Conservation (phyloP, 192 early-diverging fungal species). For the Coemansia sp. region DNA sequence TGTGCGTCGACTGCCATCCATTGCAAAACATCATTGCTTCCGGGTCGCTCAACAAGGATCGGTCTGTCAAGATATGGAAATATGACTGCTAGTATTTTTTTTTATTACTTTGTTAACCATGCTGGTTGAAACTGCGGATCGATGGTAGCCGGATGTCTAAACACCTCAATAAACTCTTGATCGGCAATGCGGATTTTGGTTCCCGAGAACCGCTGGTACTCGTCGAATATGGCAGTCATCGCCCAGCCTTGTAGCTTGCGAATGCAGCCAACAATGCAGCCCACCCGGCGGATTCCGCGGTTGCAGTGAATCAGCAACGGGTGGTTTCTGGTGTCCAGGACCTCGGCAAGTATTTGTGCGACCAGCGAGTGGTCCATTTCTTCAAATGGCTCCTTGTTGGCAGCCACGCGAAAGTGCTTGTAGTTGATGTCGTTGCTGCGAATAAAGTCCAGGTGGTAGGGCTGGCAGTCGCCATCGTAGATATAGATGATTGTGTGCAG, state of each 20-base stretch:
- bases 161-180: constrained; percentile 77
- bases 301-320: constrained; percentile 89
- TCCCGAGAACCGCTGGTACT: constrained; percentile 92
- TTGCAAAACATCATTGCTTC: constrained; percentile 93
- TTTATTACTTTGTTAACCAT: constrained; percentile 20
- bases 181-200: constrained; percentile 85
- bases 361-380: constrained; percentile 41
- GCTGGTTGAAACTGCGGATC: constrained; percentile 22
- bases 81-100: constrained; percentile 31
- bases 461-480: constrained; percentile 70
- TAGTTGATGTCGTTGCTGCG: constrained; percentile 68
- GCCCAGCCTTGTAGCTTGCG: constrained; percentile 95
- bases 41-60: constrained; percentile 87
- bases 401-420: constrained; percentile 76
- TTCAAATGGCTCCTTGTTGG: constrained; percentile 73
- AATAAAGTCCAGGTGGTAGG: constrained; percentile 69
- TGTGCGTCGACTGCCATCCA: constrained; percentile 93
- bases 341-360: constrained; percentile 28
- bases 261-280: constrained; percentile 90
- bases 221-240: constrained; percentile 95
- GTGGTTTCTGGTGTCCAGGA: constrained; percentile 48
- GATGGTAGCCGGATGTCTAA: constrained; percentile 24
- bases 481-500: constrained; percentile 87
- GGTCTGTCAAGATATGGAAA: constrained; percentile 83
- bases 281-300: constrained; percentile 91